Conservation (phyloP, 768 basidiomycete species). For the Russula sp. region DNA sequence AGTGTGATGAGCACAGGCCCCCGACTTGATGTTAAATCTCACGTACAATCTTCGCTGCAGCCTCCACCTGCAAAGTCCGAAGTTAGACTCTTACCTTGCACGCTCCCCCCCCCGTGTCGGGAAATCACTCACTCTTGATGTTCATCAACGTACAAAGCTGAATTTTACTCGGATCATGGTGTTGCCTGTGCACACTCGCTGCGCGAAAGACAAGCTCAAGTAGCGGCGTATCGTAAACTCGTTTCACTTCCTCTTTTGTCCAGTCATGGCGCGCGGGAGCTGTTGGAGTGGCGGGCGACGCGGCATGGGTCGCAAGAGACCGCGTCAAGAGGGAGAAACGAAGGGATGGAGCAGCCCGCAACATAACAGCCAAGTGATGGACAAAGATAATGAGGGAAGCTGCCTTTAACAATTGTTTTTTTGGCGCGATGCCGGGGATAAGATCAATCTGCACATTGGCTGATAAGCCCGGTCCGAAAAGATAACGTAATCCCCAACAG, state of each 20-base stretch:
- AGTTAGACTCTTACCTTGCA: conserved; percentile 20
- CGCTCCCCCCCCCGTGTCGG: conserved; percentile 28
- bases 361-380: conserved; percentile 32
- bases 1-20: conserved; percentile 10
- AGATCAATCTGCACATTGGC: not conserved
- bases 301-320: conserved; percentile 58
- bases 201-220: conserved; percentile 87
- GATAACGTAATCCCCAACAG: conserved; percentile 7
- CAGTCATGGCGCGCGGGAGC: conserved; percentile 54
- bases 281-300: conserved; percentile 16
- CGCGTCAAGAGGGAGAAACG: conserved; percentile 34
- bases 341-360: conserved; percentile 30
- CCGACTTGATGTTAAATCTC: conserved; percentile 10
- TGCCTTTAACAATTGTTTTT: not conserved
- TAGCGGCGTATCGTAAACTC: conserved; percentile 79
- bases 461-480: no score
- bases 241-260: conserved; percentile 74
- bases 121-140: conserved; percentile 78
- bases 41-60: conserved; percentile 89
- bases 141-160: conserved; percentile 98
- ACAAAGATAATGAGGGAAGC: not conserved
- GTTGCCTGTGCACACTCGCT: conserved; percentile 74
- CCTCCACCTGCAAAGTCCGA: conserved; percentile 64
- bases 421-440: not conserved
- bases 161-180: conserved; percentile 85